A percentile compares a stretch with the other conserved stretches of the same genome.
These are phyloP conservation scores for Letharia lupina DNA, from an alignment of 495 filamentous ascomycete species.

Conservation along the genomic window DNA sequence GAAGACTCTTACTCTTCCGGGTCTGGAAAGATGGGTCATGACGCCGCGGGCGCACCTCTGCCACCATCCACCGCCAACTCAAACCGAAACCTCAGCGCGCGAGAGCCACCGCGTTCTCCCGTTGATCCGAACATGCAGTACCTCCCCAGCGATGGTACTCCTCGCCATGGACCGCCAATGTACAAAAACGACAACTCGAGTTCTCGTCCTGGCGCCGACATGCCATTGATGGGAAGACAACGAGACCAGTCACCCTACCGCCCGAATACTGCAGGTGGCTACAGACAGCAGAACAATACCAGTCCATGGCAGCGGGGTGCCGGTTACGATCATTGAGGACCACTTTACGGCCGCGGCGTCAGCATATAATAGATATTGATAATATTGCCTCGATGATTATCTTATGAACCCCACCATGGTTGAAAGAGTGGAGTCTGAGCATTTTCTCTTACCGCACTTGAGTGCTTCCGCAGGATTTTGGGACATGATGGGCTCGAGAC, in stretches of 20 bases:
- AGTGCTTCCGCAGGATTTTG: neutral
- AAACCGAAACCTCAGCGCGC: constrained; percentile 9
- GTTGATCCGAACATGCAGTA: constrained; percentile 56
- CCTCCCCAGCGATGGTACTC: constrained; percentile 42
- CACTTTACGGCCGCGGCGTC: constrained; percentile 9
- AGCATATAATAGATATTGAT: constrained; percentile 19
- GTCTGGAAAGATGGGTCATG: constrained; percentile 22
- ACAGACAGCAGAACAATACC: constrained; percentile 45
- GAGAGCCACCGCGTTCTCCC: constrained; percentile 47
- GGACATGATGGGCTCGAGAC: neutral
- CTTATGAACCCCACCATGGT: constrained; percentile 7
- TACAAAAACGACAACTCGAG: constrained; percentile 30
- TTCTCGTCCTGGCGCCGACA: constrained; percentile 25
- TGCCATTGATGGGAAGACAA: constrained; percentile 19
- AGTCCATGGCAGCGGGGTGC: constrained; percentile 63
- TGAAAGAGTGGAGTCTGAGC: constrained; percentile 4
- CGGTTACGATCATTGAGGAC: constrained; percentile 50
- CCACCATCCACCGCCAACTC: constrained; percentile 36
- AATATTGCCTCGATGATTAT: constrained; percentile 15
- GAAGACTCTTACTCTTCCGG: constrained; percentile 56
- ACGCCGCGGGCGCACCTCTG: constrained; percentile 30
- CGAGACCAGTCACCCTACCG: constrained; percentile 25
- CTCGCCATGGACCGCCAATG: constrained; percentile 32
- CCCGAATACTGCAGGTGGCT: constrained; percentile 25
- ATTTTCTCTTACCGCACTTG: neutral